Base-by-base conservation (phyloP, 148 eudicot genomes). In the Rhododendron ovatum region DNA sequence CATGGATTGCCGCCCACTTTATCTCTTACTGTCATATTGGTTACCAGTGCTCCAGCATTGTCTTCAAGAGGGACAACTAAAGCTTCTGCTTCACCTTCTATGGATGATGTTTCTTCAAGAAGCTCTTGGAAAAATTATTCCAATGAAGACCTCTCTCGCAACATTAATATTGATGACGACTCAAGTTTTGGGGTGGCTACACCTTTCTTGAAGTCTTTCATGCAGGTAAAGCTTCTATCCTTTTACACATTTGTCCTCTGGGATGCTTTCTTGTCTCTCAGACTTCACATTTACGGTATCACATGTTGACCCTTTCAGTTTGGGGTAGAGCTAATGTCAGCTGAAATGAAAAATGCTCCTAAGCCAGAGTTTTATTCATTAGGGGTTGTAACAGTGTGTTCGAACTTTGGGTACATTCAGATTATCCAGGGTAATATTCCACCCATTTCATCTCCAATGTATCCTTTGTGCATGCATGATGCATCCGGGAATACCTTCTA, bases 151-250 rank as follows among this genome's bases (percentile, higher is more conserved):
- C 93, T 90, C 57, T 90, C 98, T 22, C 93, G 89, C 87, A 93
- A 90, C 83, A 88, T 87, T 89, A 94, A 92, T 88, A 89, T 93
- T 50, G 98, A 95, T 61, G 99, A 94, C 41, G 90, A 87, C 89
- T 88, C 96, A 26, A 90, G 95, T 91, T 92, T 93, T 88, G 98
- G 96, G 87, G 94, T 92, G 81, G 98, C 99, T 86, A 82, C 98
- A 33, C 99, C 99, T 69, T 93, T 97, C 89, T 87, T 97, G 85
- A 95, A 93, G 92, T 94, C 99, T 86, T 91, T 97, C 89, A 97
- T 97, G 98, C 98, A 95, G 99, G 99, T 92, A 87, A 83, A 47
- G 53, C 86, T 53, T 86, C 76, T 50, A 48, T 77, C 53, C 33
- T 45, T 35, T 28, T 48, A 30, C 53, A 11, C 41, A 13, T 3